Percentiles rank a stretch among this genome's conserved stretches.
Conservation (phyloP, 108 stramenopile genomes). For the Aurantiochytrium sp. region DNA sequence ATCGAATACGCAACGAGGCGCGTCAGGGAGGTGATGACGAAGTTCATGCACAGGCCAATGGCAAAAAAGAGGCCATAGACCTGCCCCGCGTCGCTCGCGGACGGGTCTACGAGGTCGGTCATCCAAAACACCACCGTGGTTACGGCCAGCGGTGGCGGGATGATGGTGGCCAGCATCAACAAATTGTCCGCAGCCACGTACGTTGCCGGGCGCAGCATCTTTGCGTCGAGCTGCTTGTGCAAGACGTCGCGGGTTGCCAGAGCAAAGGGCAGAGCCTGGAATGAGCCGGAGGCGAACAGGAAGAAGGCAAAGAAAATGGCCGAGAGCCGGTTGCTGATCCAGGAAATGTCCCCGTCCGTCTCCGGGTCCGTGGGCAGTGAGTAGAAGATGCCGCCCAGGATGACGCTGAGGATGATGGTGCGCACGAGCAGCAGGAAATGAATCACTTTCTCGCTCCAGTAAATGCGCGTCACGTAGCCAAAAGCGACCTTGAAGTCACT, state of each 20-base stretch:
- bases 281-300: background rate
- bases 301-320: background rate
- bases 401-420: conserved; percentile 51
- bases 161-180: background rate
- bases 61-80: background rate
- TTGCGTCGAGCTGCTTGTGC: conserved; percentile 77
- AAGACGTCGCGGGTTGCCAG: conserved; percentile 65
- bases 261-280: background rate
- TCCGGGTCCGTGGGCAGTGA: background rate
- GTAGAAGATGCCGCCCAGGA: conserved; percentile 55
- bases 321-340: background rate
- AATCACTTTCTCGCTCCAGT: background rate
- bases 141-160: background rate
- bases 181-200: background rate
- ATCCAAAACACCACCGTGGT: background rate
- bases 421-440: conserved; percentile 38
- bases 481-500: background rate
- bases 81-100: background rate
- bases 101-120: background rate
- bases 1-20: conserved; percentile 35
- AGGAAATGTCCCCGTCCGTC: background rate
- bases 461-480: background rate
- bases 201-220: conserved; percentile 68
- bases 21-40: conserved; percentile 7
- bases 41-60: background rate